phyloP scores from a whole-genome alignment of 225 moss, liverwort and hornwort species.

The Bryoerythrophyllum caledonicum region DNA sequence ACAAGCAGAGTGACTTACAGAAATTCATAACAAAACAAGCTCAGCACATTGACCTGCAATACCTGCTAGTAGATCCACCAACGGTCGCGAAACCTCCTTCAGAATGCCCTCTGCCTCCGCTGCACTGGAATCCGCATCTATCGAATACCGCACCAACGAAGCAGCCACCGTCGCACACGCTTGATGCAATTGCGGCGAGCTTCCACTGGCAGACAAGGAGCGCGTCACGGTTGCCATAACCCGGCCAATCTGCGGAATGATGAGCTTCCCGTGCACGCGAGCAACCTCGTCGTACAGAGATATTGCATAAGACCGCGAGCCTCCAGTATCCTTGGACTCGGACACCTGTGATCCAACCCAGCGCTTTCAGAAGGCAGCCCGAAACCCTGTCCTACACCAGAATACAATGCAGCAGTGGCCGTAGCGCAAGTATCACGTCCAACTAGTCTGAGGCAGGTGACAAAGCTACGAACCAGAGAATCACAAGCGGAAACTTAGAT shows the following conservation, averaged over 20 bases:
- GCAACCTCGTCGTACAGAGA: slow-evolving; percentile 90
- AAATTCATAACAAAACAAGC: background rate
- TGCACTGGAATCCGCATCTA: slow-evolving; percentile 54
- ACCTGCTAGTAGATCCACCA: slow-evolving; percentile 59
- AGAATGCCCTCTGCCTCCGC: slow-evolving; percentile 61
- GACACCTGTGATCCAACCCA: slow-evolving; percentile 52
- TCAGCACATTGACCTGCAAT: background rate
- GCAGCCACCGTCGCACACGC: slow-evolving; percentile 82
- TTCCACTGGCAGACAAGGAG: slow-evolving; percentile 69
- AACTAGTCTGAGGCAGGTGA: background rate
- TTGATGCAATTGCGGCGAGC: slow-evolving; percentile 79
- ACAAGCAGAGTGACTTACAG: background rate
- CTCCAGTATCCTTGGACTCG: slow-evolving; percentile 65
- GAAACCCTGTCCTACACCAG: background rate
- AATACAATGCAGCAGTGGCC: background rate
- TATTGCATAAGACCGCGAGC: slow-evolving; percentile 67
- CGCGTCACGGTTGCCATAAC: slow-evolving; percentile 72
- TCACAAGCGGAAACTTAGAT: background rate
- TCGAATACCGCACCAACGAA: slow-evolving; percentile 57
- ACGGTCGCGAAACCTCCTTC: slow-evolving; percentile 63
- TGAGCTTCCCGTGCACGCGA: slow-evolving; percentile 76
- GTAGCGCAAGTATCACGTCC: background rate
- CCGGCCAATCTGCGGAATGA: slow-evolving; percentile 75
- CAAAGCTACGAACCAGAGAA: background rate
- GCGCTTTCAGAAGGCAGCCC: slow-evolving; percentile 6